These are phyloP conservation scores for Ramularia collo-cygni DNA, from an alignment of 2,329 filamentous ascomycete species.

Conservation along the genomic window DNA sequence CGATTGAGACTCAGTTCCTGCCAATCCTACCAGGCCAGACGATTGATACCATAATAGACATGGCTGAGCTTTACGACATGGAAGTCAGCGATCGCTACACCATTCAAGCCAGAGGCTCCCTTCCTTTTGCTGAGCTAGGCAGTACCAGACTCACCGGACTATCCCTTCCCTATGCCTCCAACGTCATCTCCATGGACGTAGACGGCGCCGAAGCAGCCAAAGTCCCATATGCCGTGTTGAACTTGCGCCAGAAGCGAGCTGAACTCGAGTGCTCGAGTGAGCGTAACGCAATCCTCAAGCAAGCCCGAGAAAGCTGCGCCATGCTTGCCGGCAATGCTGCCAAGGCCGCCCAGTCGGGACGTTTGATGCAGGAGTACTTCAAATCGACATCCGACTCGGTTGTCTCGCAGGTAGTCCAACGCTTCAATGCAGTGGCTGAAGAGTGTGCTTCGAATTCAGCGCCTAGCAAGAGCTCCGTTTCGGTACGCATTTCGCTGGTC, in stretches of 20 bases:
- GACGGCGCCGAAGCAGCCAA: slow-evolving; percentile 50
- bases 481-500: no score
- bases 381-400: slow-evolving; percentile 46
- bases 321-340: slow-evolving; percentile 49
- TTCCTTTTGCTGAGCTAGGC: slow-evolving; percentile 49
- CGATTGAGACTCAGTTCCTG: slow-evolving; percentile 46
- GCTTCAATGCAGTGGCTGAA: no score
- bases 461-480: no score
- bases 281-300: slow-evolving; percentile 39
- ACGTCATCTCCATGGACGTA: slow-evolving; percentile 51
- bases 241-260: not conserved
- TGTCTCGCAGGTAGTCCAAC: no score
- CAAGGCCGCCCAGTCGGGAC: slow-evolving; percentile 44
- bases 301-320: slow-evolving; percentile 50
- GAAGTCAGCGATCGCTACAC: slow-evolving; percentile 48
- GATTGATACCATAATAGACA: slow-evolving; percentile 48
- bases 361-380: slow-evolving; percentile 56
- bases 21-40: slow-evolving; percentile 42
- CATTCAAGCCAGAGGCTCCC: slow-evolving; percentile 49
- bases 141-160: slow-evolving; percentile 47
- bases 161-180: slow-evolving; percentile 52
- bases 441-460: no score
- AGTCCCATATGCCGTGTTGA: slow-evolving; percentile 41
- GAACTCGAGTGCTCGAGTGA: slow-evolving; percentile 33
- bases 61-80: slow-evolving; percentile 51